Base-by-base conservation (phyloP, 2,329 filamentous ascomycete genomes). In the Aspergillus terreus region DNA sequence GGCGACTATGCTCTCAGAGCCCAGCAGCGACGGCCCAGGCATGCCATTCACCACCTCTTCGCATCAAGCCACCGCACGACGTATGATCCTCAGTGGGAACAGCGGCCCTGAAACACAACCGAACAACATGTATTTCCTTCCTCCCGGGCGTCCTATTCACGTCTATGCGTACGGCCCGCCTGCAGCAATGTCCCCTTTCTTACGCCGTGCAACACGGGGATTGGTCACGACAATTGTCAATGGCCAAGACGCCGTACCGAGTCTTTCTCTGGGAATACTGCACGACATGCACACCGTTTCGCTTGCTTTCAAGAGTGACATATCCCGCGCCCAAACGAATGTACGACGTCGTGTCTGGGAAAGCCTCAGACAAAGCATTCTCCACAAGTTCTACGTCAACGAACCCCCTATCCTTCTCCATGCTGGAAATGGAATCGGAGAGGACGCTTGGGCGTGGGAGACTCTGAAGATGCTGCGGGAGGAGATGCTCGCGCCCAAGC, bases 131-230 rank as follows among this genome's bases (percentile, higher is more conserved):
- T 70, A 83, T 30, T 78, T 76, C 15, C 76, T 91, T 0, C 88
- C 88, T 0, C 61, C 84, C 0, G 83, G 84, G 14, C 80, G 88
- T 0, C 84, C 86, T 3, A 86, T 91, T 17, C 88, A 92, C 60
- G 88, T 90, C 11, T 92, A 89, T 64, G 85, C 88, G 6, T 92
- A 90, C 64, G 88, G 88, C 0, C 84, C 87, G 1, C 87, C 87
- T 0, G 82, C 86, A 0, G 86, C 85, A 12, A 83, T 91, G 79
- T 88, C 86, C 0, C 78, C 85, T 0, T 81, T 84, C 2, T 77
- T 92, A 6, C 82, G 87, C 40, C 81, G 81, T 52, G 84, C 85
- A 10, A 91, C 88, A 0, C 79, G 85, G 12, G 87, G 86, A 1
- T 77, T 92, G 6, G 86, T 92, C 54, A 92, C 88, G 2, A 90